Conservation (phyloP, 768 basidiomycete species). For the Lactarius psammicola region DNA sequence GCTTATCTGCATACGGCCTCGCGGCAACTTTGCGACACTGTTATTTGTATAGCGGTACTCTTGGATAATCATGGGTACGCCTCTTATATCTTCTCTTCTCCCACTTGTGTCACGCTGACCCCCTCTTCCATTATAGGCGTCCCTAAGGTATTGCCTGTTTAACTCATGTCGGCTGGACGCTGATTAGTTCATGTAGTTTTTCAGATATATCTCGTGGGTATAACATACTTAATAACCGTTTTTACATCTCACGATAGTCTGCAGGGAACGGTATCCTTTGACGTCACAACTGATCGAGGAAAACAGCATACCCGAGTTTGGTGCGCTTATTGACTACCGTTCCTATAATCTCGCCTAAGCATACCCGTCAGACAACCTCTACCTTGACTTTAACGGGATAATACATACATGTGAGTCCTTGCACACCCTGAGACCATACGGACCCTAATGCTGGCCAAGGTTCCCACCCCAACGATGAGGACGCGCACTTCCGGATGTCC, state of each 20-base stretch:
- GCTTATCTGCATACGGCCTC: background rate
- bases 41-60: background rate
- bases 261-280: constrained; percentile 93
- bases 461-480: constrained; percentile 96
- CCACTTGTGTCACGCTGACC: constrained; percentile 6
- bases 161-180: constrained; percentile 5
- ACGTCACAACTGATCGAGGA: constrained; percentile 97
- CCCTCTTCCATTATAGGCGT: constrained; percentile 39
- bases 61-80: constrained; percentile 26
- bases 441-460: constrained; percentile 39
- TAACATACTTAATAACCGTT: background rate
- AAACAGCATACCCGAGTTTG: constrained; percentile 99
- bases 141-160: constrained; percentile 42
- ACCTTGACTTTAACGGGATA: constrained; percentile 93
- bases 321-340: constrained; percentile 41
- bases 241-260: constrained; percentile 13
- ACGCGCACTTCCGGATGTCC: constrained; percentile 91
- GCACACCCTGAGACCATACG: background rate
- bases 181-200: constrained; percentile 60
- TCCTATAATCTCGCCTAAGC: constrained; percentile 17
- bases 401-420: constrained; percentile 68
- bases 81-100: background rate
- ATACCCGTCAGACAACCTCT: constrained; percentile 66
- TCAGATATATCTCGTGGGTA: constrained; percentile 90
- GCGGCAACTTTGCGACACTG: background rate